Percentiles rank a stretch among this genome's conserved stretches.
These are phyloP conservation scores for Gossypium herbaceum DNA, from an alignment of 345 rosid genomes.

Conservation along the genomic window DNA sequence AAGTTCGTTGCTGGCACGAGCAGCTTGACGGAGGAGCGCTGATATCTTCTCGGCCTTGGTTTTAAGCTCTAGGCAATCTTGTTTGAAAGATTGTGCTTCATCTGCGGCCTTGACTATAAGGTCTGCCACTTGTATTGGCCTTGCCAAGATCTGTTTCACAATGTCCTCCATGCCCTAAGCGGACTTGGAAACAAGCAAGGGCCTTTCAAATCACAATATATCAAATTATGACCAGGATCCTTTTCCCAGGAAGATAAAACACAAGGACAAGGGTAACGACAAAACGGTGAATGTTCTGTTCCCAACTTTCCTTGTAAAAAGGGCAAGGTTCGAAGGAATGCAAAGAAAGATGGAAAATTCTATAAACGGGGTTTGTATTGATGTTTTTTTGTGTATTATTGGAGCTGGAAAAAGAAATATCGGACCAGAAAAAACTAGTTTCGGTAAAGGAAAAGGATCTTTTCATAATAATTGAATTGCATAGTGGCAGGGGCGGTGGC, in stretches of 20 bases:
- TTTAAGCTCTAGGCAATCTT: slow-evolving; percentile 64
- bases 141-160: slow-evolving; percentile 57
- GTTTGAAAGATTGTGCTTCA: slow-evolving; percentile 70
- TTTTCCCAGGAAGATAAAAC: too few relatives aligned
- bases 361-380: too few relatives aligned
- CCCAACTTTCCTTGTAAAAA: background rate
- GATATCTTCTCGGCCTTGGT: slow-evolving; percentile 53
- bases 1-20: slow-evolving; percentile 67
- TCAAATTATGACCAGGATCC: background rate
- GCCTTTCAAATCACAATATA: background rate
- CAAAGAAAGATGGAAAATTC: background rate
- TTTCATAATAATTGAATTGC: background rate
- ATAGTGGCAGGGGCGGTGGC: slow-evolving; percentile 10
- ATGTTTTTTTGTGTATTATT: background rate
- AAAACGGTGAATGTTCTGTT: background rate
- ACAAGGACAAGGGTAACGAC: background rate
- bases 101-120: slow-evolving; percentile 54
- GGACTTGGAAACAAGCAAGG: slow-evolving; percentile 25
- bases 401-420: background rate
- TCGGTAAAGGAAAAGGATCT: background rate
- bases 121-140: slow-evolving; percentile 78
- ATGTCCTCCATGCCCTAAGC: slow-evolving; percentile 65
- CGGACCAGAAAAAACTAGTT: background rate
- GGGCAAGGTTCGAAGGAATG: background rate
- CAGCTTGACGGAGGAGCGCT: slow-evolving; percentile 63